A percentile compares a stretch with the other conserved stretches of the same genome.
phyloP scores from a whole-genome alignment of 2,329 filamentous ascomycete genomes.

The Curvularia hawaiiensis region DNA sequence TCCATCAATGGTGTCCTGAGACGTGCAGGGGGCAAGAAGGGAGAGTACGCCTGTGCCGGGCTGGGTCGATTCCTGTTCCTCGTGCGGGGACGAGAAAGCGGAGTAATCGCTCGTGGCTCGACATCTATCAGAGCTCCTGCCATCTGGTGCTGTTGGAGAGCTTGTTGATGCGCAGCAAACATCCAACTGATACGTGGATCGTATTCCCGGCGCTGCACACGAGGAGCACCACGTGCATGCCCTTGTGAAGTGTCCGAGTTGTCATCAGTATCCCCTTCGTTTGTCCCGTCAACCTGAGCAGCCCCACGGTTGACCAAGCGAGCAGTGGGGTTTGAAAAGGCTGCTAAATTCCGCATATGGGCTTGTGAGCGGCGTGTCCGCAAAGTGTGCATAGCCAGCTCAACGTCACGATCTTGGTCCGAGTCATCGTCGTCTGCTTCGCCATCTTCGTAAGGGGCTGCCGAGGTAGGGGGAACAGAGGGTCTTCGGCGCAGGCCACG shows the following conservation, averaged over 20 bases:
- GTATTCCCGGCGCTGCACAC: slow-evolving; percentile 43
- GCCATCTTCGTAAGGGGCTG: slow-evolving; percentile 48
- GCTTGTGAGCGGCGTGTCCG: slow-evolving; percentile 43
- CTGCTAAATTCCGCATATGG: slow-evolving; percentile 39
- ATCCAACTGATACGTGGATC: slow-evolving; percentile 50
- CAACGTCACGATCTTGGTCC: slow-evolving; percentile 46
- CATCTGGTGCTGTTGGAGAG: slow-evolving; percentile 43
- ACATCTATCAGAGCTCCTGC: slow-evolving; percentile 42
- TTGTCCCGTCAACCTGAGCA: slow-evolving; percentile 28
- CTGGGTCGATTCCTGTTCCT: slow-evolving; percentile 47
- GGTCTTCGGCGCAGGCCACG: slow-evolving; percentile 48
- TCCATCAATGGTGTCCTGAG: slow-evolving; percentile 44
- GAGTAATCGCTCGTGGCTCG: slow-evolving; percentile 46
- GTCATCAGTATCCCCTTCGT: slow-evolving; percentile 46
- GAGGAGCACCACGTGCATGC: slow-evolving; percentile 26
- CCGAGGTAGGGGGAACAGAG: slow-evolving; percentile 43
- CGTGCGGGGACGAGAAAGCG: slow-evolving; percentile 47
- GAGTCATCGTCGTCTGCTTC: slow-evolving; percentile 52
- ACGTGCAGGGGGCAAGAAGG: slow-evolving; percentile 41
- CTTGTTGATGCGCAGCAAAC: slow-evolving; percentile 49
- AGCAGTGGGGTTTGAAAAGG: slow-evolving; percentile 29
- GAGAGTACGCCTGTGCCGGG: slow-evolving; percentile 44
- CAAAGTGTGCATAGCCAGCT: slow-evolving; percentile 43
- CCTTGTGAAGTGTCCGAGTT: slow-evolving; percentile 48
- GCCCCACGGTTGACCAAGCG: slow-evolving; percentile 36